Evolutionary conservation across 306 rosid species (phyloP).

Genomic region (Fagus crenata): DNA sequence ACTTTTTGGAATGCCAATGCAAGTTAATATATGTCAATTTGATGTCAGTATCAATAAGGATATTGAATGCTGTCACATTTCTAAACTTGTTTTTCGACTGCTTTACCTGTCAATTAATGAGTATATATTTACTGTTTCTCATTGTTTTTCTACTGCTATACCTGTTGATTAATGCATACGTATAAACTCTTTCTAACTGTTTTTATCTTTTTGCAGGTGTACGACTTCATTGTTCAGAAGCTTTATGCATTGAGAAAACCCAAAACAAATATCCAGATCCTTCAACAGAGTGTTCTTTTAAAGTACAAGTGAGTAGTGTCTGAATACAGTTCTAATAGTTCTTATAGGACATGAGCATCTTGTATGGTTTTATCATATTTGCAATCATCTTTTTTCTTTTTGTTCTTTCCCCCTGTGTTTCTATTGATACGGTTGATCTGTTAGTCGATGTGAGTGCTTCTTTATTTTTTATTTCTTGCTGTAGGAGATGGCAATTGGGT

Average conservation of each 20-base stretch:
- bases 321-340: conserved; percentile 7
- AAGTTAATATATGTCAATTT: background rate
- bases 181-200: conserved; percentile 3
- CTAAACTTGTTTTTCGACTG: background rate
- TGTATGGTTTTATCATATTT: background rate
- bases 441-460: background rate
- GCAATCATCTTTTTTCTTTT: background rate
- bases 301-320: conserved; percentile 83
- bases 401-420: background rate
- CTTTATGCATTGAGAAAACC: conserved; percentile 94
- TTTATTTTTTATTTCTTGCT: background rate
- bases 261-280: conserved; percentile 96
- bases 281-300: conserved; percentile 92
- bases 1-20: background rate
- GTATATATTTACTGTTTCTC: background rate
- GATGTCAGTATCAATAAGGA: background rate
- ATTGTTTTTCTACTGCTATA: conserved; percentile 10
- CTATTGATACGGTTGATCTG: background rate
- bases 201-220: conserved; percentile 60
- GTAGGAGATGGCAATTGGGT: background rate
- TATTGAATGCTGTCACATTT: background rate
- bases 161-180: background rate
- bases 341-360: background rate
- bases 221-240: conserved; percentile 95
- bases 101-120: background rate